Evolutionary conservation across 352 stramenopile genomes (phyloP).

Genomic region (Plasmopara halstedii): DNA sequence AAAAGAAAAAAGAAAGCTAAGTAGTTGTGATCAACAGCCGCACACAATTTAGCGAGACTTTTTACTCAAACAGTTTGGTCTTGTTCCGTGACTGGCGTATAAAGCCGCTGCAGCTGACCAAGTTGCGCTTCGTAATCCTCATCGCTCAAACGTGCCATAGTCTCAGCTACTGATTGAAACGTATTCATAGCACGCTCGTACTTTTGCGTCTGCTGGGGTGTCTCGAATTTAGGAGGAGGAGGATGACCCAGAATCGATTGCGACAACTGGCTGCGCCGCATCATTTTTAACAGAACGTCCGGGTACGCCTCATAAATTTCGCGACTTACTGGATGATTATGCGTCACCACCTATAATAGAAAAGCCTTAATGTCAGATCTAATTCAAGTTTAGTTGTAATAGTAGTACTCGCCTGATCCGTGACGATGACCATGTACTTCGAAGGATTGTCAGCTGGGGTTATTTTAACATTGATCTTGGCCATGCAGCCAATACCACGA

Average conservation of each 20-base stretch:
- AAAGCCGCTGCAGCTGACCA: slow-evolving; percentile 68
- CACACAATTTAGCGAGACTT: neutral
- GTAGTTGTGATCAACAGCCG: slow-evolving; percentile 1
- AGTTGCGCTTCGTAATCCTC: slow-evolving; percentile 73
- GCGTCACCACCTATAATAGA: slow-evolving; percentile 60
- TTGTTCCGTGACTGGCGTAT: slow-evolving; percentile 42
- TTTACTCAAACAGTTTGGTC: slow-evolving; percentile 51
- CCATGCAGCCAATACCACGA: slow-evolving; percentile 74
- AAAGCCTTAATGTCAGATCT: neutral
- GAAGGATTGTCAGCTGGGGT: slow-evolving; percentile 67
- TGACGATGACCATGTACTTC: slow-evolving; percentile 86
- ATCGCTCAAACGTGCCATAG: slow-evolving; percentile 59
- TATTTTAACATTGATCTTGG: slow-evolving; percentile 87
- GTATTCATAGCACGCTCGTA: slow-evolving; percentile 63
- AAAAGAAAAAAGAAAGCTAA: too few relatives aligned
- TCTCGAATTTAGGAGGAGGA: slow-evolving; percentile 71
- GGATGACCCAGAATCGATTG: slow-evolving; percentile 56
- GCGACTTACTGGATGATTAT: slow-evolving; percentile 78
- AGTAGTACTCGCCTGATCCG: slow-evolving; percentile 51
- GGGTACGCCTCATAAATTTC: slow-evolving; percentile 83
- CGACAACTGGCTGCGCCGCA: slow-evolving; percentile 68
- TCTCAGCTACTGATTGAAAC: slow-evolving; percentile 64
- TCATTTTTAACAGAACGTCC: slow-evolving; percentile 78
- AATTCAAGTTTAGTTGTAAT: neutral
- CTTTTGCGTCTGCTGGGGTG: slow-evolving; percentile 60